A percentile compares a stretch with the other conserved stretches of the same genome.
These are phyloP conservation scores for Linderniella brevidens DNA, from an alignment of 257 asterid genomes.

Conservation along the genomic window DNA sequence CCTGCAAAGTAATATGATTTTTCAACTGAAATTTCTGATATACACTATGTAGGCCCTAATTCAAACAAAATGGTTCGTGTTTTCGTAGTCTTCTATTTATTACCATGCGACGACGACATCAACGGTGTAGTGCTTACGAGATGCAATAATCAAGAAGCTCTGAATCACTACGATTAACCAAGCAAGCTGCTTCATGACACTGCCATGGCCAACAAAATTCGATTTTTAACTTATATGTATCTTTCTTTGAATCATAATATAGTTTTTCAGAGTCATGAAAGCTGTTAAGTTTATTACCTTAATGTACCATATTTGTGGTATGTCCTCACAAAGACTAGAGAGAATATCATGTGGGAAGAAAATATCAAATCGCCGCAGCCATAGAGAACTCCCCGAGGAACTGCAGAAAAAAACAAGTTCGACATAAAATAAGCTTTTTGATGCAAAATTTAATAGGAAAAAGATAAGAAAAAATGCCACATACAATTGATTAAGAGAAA, in stretches of 20 bases:
- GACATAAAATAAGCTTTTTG: no score
- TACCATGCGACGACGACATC: constrained; percentile 96
- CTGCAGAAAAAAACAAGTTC: no score
- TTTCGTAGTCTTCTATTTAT: constrained; percentile 1
- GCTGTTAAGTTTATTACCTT: constrained; percentile 28
- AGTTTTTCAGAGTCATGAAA: background rate
- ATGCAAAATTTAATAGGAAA: background rate
- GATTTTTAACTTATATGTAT: background rate
- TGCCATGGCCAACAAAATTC: constrained; percentile 13
- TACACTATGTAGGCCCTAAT: no score
- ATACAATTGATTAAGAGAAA: constrained; percentile 51
- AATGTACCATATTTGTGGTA: constrained; percentile 65
- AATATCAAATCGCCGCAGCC: constrained; percentile 99
- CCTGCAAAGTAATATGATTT: constrained; percentile 33
- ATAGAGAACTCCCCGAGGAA: constrained; percentile 70
- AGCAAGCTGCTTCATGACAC: constrained; percentile 56
- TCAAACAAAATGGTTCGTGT: background rate
- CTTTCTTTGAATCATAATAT: background rate
- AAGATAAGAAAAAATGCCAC: constrained; percentile 14
- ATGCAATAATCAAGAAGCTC: constrained; percentile 83
- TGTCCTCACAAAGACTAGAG: constrained; percentile 77
- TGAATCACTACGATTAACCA: constrained; percentile 64
- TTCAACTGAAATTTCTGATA: background rate
- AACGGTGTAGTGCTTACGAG: constrained; percentile 90
- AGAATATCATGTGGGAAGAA: constrained; percentile 99